phyloP scores from a whole-genome alignment of 2,329 filamentous ascomycete genomes.

The Apiospora saccharicola region DNA sequence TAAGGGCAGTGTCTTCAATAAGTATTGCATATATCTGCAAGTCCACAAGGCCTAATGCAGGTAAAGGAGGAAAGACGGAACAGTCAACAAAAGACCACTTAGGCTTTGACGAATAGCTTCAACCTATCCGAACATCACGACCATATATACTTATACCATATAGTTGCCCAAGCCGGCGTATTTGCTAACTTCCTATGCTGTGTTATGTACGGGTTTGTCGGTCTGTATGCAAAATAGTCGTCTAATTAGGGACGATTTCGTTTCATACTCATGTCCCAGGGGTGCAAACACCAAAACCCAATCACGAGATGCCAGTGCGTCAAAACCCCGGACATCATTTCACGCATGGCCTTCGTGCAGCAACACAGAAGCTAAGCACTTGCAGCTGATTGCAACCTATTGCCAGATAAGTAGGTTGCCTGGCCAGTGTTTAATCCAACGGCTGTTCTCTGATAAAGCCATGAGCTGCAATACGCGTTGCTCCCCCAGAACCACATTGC shows the following conservation, averaged over 20 bases:
- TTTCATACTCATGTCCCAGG: neutral
- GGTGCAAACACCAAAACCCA: constrained; percentile 9
- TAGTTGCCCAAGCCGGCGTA: too few relatives aligned
- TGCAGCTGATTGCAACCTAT: neutral
- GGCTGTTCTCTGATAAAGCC: neutral
- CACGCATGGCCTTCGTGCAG: neutral
- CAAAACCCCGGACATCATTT: neutral
- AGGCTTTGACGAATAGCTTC: neutral
- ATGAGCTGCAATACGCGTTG: neutral
- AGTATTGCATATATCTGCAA: neutral
- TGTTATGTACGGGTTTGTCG: neutral
- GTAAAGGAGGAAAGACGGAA: neutral
- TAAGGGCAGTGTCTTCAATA: neutral
- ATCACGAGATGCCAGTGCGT: neutral
- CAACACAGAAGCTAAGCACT: neutral
- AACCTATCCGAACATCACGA: neutral
- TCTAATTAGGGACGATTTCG: too few relatives aligned
- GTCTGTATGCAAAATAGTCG: neutral
- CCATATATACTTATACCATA: neutral
- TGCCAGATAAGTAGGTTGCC: neutral
- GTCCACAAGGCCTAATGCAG: too few relatives aligned
- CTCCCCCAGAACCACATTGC: neutral
- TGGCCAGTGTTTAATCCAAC: neutral
- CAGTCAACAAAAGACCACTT: neutral
- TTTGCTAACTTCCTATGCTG: neutral